Percentiles rank a stretch among this genome's conserved stretches.
These are phyloP conservation scores for Alternaria viburni DNA, from an alignment of 2,329 filamentous ascomycete genomes.

Conservation along the genomic window DNA sequence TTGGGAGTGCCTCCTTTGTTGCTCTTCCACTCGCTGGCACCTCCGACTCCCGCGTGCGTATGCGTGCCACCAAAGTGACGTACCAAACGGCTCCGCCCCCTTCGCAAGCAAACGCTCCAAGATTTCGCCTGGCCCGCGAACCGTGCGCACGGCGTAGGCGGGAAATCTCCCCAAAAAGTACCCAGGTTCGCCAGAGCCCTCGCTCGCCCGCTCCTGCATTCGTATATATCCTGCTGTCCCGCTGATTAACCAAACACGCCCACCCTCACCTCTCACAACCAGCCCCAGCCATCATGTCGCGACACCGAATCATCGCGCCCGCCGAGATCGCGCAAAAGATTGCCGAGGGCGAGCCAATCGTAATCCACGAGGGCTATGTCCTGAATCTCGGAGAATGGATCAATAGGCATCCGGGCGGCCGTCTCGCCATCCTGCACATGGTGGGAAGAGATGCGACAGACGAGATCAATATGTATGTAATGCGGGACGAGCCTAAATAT, in stretches of 20 bases:
- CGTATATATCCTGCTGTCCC: constrained; percentile 16
- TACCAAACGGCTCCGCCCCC: constrained; percentile 18
- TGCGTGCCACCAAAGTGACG: constrained; percentile 9
- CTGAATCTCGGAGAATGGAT: constrained; percentile 66
- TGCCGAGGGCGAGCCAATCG: constrained; percentile 61
- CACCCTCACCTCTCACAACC: constrained; percentile 5
- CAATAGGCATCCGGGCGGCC: constrained; percentile 64
- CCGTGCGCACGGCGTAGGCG: constrained; percentile 18
- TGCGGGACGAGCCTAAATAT: constrained; percentile 1
- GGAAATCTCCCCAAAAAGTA: constrained; percentile 10
- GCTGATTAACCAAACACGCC: not conserved
- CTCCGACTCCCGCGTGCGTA: constrained; percentile 4
- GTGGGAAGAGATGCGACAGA: constrained; percentile 65
- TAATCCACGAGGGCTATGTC: constrained; percentile 63
- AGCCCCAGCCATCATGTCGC: constrained; percentile 22
- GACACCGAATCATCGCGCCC: constrained; percentile 49
- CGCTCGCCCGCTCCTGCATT: constrained; percentile 4
- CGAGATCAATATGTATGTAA: constrained; percentile 63
- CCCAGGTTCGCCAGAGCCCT: constrained; percentile 1
- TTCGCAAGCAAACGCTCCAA: constrained; percentile 13
- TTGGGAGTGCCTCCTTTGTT: constrained; percentile 5
- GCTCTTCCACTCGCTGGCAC: not conserved
- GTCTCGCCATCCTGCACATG: constrained; percentile 66
- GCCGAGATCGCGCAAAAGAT: constrained; percentile 60
- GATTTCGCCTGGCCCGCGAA: constrained; percentile 3